Evolutionary conservation across 805 yeast genomes (phyloP), one percentile per base, ranked within the genome.

Genomic region (Tetrapisispora iriomotensis): DNA sequence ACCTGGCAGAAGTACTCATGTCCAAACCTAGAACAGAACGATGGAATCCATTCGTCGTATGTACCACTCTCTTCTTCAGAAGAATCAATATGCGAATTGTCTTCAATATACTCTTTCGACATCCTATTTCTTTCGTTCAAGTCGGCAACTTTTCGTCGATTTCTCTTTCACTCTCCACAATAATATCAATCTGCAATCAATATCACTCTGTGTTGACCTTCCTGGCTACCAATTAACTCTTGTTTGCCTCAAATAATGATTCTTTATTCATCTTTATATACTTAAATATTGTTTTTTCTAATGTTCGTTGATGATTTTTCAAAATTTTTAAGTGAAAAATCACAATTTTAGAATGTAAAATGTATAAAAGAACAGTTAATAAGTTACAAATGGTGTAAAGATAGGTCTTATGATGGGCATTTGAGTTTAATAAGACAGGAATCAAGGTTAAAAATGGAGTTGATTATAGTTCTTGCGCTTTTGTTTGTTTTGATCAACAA

Each of bases 1-100:
- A 92, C 95, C 50, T 88, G 94, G 32, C 88, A 94, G 60, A 87
- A 87, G 59, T 79, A 90, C 56, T 92, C 94, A 58, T 84, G 90
- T 19, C 90, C 90, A 53, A 79, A 81, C 50, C 76, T 66, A 34
- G 81, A 72, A 56, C 94, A 82, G 60, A 79, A 85, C 48, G 79
- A 79, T 44, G 81, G 75, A 49, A 86, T 80, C 95, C 95, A 87
- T 33, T 86, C 77, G 42, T 78, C 82, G 40, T 49, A 57, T 12
- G 55, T 48, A 7, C 54, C 61, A 39, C 64, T 59, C 28, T 53
- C 60, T 34, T 49, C 52, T 18, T 49, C 55, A 15, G 57, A 51
- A 17, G 52, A 47, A 12, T 42, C 48, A 10, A 37, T 38, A 34
- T 44, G 50, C 8, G 53, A 43, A 20, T 43, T 46, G 23, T 47